Percentiles rank a stretch among this genome's conserved stretches.
phyloP scores from a whole-genome alignment of 257 asterid species.

The Nicotiana benthamiana region DNA sequence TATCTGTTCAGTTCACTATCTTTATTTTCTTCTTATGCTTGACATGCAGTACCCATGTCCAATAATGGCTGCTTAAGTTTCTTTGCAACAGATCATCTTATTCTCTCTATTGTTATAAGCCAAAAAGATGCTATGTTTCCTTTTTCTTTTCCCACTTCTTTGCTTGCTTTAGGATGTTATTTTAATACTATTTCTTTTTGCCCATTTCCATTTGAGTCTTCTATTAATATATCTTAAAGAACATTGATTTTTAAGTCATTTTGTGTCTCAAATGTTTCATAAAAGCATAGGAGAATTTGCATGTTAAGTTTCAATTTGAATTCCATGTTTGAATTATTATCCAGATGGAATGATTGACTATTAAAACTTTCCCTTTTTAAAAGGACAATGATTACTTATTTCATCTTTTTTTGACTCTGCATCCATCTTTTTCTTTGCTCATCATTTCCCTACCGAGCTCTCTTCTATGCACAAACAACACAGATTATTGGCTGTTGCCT shows the following conservation, averaged over 20 bases:
- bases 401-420: neutral
- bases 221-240: no score
- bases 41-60: neutral
- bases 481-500: neutral
- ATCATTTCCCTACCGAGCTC: neutral
- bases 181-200: neutral
- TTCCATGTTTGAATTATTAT: neutral
- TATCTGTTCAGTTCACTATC: conserved; percentile 38
- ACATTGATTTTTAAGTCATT: no score
- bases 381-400: neutral
- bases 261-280: neutral
- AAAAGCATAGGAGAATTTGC: neutral
- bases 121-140: neutral
- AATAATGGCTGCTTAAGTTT: neutral
- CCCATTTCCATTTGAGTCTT: neutral
- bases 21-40: neutral
- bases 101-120: neutral
- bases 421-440: neutral
- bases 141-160: neutral
- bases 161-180: neutral
- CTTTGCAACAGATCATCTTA: neutral
- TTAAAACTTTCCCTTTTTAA: neutral
- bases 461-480: neutral
- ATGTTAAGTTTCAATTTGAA: neutral
- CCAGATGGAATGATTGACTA: neutral